phyloP scores from a whole-genome alignment of 176 grass and related monocot genomes.

The Urochloa ruziziensis region DNA sequence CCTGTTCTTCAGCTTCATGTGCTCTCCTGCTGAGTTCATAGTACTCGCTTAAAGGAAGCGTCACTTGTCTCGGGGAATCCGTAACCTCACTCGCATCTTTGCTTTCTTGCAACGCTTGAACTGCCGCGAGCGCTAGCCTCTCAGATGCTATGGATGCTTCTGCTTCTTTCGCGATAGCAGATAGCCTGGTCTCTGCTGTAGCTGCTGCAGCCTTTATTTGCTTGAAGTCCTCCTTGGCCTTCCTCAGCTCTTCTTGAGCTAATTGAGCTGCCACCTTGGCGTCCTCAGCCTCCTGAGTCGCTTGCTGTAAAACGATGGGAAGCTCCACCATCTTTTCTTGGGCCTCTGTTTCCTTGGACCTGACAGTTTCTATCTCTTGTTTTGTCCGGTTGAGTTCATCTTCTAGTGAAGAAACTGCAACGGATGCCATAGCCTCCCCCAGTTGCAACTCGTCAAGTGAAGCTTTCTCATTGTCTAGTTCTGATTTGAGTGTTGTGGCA shows the following conservation, averaged over 20 bases:
- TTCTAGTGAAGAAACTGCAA: constrained; percentile 79
- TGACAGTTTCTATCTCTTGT: constrained; percentile 68
- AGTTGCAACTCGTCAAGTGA: constrained; percentile 64
- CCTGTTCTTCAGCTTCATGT: constrained; percentile 83
- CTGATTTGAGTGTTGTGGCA: constrained; percentile 47
- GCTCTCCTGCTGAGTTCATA: constrained; percentile 75
- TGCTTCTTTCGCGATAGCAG: constrained; percentile 72
- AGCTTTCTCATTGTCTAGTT: constrained; percentile 63
- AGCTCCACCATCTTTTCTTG: constrained; percentile 72
- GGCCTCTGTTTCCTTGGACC: constrained; percentile 67
- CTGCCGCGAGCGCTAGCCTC: constrained; percentile 56
- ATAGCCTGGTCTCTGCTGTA: constrained; percentile 57
- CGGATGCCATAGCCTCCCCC: constrained; percentile 70
- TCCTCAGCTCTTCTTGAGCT: constrained; percentile 65
- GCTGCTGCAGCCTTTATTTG: constrained; percentile 57
- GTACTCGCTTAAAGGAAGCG: constrained; percentile 78
- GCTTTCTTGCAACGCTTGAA: constrained; percentile 72
- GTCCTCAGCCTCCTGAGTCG: constrained; percentile 73
- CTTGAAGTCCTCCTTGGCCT: constrained; percentile 65
- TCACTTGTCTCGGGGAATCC: constrained; percentile 51
- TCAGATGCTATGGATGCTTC: constrained; percentile 70
- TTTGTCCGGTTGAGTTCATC: constrained; percentile 76
- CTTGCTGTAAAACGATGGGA: constrained; percentile 77
- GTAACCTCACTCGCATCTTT: constrained; percentile 39
- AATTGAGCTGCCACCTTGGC: constrained; percentile 54